A percentile compares a stretch with the other conserved stretches of the same genome.
These are phyloP conservation scores for Spongiforma sp. DNA, from an alignment of 1,284 basidiomycete genomes.

Conservation along the genomic window DNA sequence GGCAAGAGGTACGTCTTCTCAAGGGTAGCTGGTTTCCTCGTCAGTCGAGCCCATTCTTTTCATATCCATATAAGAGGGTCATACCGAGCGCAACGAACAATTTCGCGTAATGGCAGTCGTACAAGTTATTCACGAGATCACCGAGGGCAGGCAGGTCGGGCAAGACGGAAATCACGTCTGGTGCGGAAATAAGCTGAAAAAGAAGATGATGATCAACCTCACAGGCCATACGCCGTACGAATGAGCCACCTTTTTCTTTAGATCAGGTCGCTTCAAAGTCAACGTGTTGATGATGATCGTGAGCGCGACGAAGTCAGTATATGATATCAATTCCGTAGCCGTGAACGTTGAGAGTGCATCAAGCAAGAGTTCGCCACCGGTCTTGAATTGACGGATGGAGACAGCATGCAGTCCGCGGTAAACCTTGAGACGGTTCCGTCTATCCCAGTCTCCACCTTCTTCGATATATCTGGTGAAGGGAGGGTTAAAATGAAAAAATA, in stretches of 20 bases:
- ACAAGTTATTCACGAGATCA: slow-evolving; percentile 77
- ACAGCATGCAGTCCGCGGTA: slow-evolving; percentile 90
- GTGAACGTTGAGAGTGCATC: slow-evolving; percentile 96
- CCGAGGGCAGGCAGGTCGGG: slow-evolving; percentile 74
- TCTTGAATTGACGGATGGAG: slow-evolving; percentile 86
- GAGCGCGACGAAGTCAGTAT: slow-evolving; percentile 91
- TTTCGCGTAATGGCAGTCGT: slow-evolving; percentile 94
- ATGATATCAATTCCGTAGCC: slow-evolving; percentile 87
- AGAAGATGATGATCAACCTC: slow-evolving; percentile 8
- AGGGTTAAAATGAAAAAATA: too few relatives aligned
- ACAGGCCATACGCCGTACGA: neutral
- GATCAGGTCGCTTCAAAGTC: slow-evolving; percentile 81
- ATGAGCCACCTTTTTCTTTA: slow-evolving; percentile 87
- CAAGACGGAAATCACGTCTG: slow-evolving; percentile 76
- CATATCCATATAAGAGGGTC: neutral
- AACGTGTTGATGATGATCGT: slow-evolving; percentile 85
- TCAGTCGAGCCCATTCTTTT: neutral
- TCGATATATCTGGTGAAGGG: slow-evolving; percentile 79
- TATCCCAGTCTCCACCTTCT: slow-evolving; percentile 98
- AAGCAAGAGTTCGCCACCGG: slow-evolving; percentile 76
- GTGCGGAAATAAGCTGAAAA: slow-evolving; percentile 64
- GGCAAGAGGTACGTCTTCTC: slow-evolving; percentile 89
- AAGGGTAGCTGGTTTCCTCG: slow-evolving; percentile 67
- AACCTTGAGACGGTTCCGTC: slow-evolving; percentile 95
- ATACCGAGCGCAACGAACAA: slow-evolving; percentile 90